Base-by-base conservation (phyloP, 2,329 filamentous ascomycete species). In the Eurotiales sp. region DNA sequence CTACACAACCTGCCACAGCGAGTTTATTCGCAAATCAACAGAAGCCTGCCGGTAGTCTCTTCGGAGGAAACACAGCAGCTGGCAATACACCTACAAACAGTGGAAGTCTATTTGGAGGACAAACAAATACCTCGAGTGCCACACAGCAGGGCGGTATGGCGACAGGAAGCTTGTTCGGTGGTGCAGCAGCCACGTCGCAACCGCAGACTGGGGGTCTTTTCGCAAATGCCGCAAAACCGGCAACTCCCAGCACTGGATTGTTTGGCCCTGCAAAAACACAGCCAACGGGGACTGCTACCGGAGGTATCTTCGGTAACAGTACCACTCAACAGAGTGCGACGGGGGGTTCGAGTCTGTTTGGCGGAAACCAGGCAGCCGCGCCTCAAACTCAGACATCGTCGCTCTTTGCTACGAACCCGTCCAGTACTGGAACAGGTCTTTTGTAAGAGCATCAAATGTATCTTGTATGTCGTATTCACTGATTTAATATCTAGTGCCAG, bases 371-470 rank as follows among this genome's bases (percentile, higher is more conserved):
- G 44, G 60, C 58, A 39, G 57, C 58, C 25, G 59, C 64, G 1
- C 57, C 59, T 39, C 70, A 71, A 53, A 59, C 59, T 21, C 68
- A 70, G 49, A 52, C 61, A 29, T 69, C 70, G 50, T 64, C 69
- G 17, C 46, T 64, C 11, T 69, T 72, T 47, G 61, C 66, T 36
- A 60, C 14, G 52, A 54, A 23, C 59, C 66, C 46, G 3, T 17
- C 40, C 30, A 61, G 64, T 12, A 57, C 60, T 30, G 59, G 62
- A 12, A 61, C 61, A 25, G 60, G 63, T 41, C 54, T 70, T 30
- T 68, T 71, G 69, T 71, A 59, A 68, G 67, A 5, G 10, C 59
- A 34, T 15, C 12, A 30, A 14, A 10, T 21, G 11, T 19, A 22
- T 22, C 15, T n/a, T 36, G 15, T n/a, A 23, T 44, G 17, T 32